phyloP scores from a whole-genome alignment of 2,329 filamentous ascomycete species.

The Hymenoscyphus fructigenus region DNA sequence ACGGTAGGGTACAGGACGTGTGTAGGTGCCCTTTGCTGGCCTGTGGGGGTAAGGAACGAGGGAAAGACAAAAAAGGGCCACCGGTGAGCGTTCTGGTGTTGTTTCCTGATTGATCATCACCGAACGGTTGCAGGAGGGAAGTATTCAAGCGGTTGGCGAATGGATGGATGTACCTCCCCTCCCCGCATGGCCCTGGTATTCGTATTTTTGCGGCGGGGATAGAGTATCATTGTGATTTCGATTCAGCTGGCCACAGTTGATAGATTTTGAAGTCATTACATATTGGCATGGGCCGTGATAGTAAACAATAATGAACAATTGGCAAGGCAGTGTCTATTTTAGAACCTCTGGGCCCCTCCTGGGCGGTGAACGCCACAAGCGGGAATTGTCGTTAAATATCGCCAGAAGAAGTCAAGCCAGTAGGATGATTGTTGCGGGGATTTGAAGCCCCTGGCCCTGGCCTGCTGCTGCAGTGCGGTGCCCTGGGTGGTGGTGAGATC shows the following conservation, averaged over 20 bases:
- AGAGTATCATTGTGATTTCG: not conserved
- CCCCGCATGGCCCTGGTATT: not conserved
- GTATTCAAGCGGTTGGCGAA: not conserved
- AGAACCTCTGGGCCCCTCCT: not conserved
- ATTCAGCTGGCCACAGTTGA: constrained; percentile 4
- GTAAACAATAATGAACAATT: not conserved
- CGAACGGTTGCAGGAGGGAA: constrained; percentile 3
- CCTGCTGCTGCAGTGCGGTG: no score
- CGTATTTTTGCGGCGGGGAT: not conserved
- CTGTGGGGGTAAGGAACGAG: not conserved
- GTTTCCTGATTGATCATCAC: constrained; percentile 1
- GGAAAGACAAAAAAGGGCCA: not conserved
- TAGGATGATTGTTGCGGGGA: constrained; percentile 1
- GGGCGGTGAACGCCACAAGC: not conserved
- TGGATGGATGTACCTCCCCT: not conserved
- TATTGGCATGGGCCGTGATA: not conserved
- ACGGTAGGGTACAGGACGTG: not conserved
- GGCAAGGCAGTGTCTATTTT: not conserved
- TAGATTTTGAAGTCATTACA: not conserved
- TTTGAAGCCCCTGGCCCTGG: not conserved
- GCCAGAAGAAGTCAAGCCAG: constrained; percentile 2
- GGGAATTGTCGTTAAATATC: not conserved
- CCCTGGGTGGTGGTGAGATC: not conserved
- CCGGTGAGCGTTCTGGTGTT: constrained; percentile 1
- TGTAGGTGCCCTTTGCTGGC: not conserved